A percentile compares a stretch with the other conserved stretches of the same genome.
Conservation (phyloP, 768 basidiomycete genomes). For the Trametes elegans region DNA sequence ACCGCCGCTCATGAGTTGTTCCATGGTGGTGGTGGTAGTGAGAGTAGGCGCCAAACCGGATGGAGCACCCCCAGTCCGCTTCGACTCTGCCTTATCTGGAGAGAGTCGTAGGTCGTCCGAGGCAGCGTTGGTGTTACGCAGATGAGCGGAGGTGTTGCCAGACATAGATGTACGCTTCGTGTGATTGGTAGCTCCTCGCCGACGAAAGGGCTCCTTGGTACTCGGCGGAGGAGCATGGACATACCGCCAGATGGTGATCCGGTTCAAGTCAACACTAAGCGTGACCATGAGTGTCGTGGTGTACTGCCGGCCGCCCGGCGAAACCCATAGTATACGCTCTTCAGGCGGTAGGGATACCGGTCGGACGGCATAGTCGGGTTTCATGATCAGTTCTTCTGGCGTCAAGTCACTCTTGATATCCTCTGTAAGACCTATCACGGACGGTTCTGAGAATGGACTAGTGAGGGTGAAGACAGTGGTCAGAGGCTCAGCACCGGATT, state of each 20-base stretch:
- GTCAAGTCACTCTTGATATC: conserved; percentile 53
- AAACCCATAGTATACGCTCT: conserved; percentile 66
- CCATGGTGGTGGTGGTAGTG: conserved; percentile 52
- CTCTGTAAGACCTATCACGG: conserved; percentile 64
- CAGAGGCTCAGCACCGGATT: conserved; percentile 65
- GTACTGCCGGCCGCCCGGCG: conserved; percentile 40
- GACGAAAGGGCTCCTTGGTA: conserved; percentile 26
- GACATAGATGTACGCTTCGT: conserved; percentile 23
- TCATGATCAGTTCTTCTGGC: conserved; percentile 19
- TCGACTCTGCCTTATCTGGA: conserved; percentile 17
- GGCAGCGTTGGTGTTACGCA: conserved; percentile 15
- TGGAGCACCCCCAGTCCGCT: conserved; percentile 44
- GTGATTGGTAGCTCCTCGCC: conserved; percentile 12
- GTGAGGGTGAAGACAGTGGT: conserved; percentile 81
- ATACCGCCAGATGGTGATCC: conserved; percentile 72
- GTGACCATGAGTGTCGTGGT: conserved; percentile 56
- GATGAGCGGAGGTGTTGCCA: conserved; percentile 13
- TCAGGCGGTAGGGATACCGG: conserved; percentile 54
- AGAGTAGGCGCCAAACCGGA: conserved; percentile 54
- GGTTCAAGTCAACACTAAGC: conserved; percentile 49
- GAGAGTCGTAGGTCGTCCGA: conserved; percentile 15
- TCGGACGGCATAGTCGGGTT: conserved; percentile 8
- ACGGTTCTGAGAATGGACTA: conserved; percentile 72
- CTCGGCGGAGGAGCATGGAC: conserved; percentile 47
- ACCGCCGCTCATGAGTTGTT: conserved; percentile 31